Conservation (phyloP, 2,329 filamentous ascomycete genomes). For the Claviceps spartinae region DNA sequence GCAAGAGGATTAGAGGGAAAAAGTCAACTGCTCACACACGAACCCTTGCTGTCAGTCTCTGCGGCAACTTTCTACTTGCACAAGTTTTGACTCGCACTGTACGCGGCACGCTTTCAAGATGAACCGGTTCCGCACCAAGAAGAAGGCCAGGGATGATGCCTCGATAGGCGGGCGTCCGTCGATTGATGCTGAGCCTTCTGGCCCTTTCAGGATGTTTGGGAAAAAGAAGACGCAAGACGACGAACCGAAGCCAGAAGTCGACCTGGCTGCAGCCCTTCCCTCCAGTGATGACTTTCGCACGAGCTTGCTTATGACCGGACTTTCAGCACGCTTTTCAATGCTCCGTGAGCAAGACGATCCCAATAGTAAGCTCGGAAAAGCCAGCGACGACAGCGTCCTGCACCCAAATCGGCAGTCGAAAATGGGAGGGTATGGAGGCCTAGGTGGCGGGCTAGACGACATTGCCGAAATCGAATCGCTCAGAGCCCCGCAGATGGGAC, state of each 20-base stretch:
- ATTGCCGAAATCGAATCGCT: constrained; percentile 88
- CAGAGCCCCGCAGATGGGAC: constrained; percentile 43
- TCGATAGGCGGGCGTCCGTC: constrained; percentile 32
- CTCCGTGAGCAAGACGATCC: constrained; percentile 89
- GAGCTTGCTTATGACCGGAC: constrained; percentile 85
- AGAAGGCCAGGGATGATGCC: constrained; percentile 49
- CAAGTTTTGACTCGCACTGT: background rate
- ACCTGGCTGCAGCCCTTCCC: constrained; percentile 63
- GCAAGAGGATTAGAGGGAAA: background rate
- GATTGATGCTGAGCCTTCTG: constrained; percentile 39
- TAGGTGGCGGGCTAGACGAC: constrained; percentile 50
- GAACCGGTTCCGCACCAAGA: constrained; percentile 68
- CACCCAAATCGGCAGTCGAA: constrained; percentile 70
- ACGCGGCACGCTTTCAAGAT: constrained; percentile 20
- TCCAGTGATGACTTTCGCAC: constrained; percentile 84
- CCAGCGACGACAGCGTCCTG: constrained; percentile 86
- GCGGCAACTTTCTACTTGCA: background rate
- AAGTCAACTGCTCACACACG: background rate
- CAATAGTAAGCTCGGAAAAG: constrained; percentile 77
- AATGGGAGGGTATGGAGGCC: constrained; percentile 52
- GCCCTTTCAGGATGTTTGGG: constrained; percentile 41
- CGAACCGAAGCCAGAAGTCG: constrained; percentile 51
- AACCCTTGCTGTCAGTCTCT: background rate
- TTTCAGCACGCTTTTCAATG: constrained; percentile 96
- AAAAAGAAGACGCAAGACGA: constrained; percentile 41